Base-by-base conservation (phyloP, 139 green algal species). In the Gonium pectorale region DNA sequence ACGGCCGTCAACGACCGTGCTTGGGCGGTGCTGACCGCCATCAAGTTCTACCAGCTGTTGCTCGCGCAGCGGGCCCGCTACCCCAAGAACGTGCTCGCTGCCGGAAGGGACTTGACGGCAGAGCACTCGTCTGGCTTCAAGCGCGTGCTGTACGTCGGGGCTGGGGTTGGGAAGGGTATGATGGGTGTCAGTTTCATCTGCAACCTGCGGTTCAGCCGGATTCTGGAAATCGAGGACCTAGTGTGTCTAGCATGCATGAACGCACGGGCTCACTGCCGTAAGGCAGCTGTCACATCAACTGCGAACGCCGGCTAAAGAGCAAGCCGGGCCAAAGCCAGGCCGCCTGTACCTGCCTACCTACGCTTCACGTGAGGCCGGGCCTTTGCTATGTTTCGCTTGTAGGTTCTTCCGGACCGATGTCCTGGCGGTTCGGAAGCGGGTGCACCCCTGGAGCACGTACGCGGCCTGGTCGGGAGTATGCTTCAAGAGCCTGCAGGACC, bases 21-120 rank as follows among this genome's bases (percentile, higher is more conserved):
- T 43, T 21, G 29, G 26, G 68, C 68, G 43, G 68, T 77, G 68
- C 26, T 77, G 68, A 43, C 68, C 68, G 41, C 68, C 68, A 77
- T 77, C 68, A 49, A 73, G 66, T 79, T 79, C 70, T 79, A 79
- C 46, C 70, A 64, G 70, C 70, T 79, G n/a, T 46, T 79, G n/a
- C 31, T 44, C 31, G 70, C 70, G 21, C 70, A 79, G 46, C 17
- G 22, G n/a, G 44, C 70, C 31, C 46, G n/a, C 44, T 79, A 79
- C 31, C 70, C 70, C 46, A 21, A 15, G 70, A 17, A 44, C 70
- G 70, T 79, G 70, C 44, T 79, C n/a, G 46, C 70, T 15, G 70
- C 46, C 31, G 70, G n/a, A n/a, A n/a, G 70, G n/a, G 46, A 17
- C 15, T n/a, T 64, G 70, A 22, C 26, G 31, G 13, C 4, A 21